These are phyloP conservation scores for Glarea lozoyensis DNA, from an alignment of 495 filamentous ascomycete species.

Conservation along the genomic window DNA sequence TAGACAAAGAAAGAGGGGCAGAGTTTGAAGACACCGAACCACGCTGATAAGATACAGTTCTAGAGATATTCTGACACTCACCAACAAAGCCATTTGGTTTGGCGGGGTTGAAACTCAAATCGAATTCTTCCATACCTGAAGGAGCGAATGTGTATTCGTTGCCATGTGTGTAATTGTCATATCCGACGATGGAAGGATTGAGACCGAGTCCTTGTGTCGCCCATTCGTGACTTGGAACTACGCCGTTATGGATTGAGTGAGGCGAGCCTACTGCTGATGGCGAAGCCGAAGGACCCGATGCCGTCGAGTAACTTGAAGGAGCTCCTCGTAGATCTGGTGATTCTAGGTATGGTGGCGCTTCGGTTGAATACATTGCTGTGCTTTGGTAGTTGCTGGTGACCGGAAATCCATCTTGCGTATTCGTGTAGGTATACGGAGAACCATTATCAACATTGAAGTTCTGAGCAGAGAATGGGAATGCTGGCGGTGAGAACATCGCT, in stretches of 20 bases:
- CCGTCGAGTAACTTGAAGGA: constrained; percentile 57
- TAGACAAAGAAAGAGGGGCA: constrained; percentile 26
- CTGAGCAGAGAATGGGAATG: constrained; percentile 13
- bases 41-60: constrained; percentile 20
- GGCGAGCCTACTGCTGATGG: constrained; percentile 82
- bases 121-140: constrained; percentile 48
- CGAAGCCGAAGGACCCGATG: constrained; percentile 65
- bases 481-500: constrained; percentile 11
- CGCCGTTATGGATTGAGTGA: constrained; percentile 51
- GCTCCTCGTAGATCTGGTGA: constrained; percentile 37
- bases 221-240: constrained; percentile 52
- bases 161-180: constrained; percentile 38
- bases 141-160: constrained; percentile 28
- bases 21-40: constrained; percentile 20
- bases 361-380: constrained; percentile 14
- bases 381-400: constrained; percentile 9
- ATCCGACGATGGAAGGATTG: constrained; percentile 56
- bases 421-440: constrained; percentile 13
- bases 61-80: constrained; percentile 51
- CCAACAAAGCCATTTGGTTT: constrained; percentile 59
- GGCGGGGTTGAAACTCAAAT: constrained; percentile 33
- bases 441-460: constrained; percentile 13
- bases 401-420: constrained; percentile 12
- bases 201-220: constrained; percentile 55
- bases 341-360: constrained; percentile 16